Evolutionary conservation across 1,139 yeast species (phyloP).

Genomic region (Blastobotrys arbuscula): DNA sequence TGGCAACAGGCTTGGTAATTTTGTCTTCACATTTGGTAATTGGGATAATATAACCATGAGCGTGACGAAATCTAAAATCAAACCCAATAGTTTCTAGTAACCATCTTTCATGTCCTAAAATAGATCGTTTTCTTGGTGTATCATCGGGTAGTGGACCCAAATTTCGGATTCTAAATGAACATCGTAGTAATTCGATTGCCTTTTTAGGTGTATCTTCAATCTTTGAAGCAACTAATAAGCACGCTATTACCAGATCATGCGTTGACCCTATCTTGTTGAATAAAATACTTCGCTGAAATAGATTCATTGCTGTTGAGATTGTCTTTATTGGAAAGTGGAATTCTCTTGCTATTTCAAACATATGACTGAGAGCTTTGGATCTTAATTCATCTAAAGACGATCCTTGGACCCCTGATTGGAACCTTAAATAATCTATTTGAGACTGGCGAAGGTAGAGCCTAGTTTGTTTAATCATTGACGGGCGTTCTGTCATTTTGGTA

Average conservation of each 20-base stretch:
- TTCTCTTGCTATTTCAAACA: conserved; percentile 22
- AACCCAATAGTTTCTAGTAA: conserved; percentile 69
- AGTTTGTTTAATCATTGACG: conserved; percentile 23
- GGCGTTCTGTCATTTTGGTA: conserved; percentile 11
- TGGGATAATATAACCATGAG: conserved; percentile 67
- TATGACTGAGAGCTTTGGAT: conserved; percentile 22
- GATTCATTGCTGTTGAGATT: conserved; percentile 31
- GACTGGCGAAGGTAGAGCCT: conserved; percentile 22
- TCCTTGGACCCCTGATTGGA: conserved; percentile 19
- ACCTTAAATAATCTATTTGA: conserved; percentile 22
- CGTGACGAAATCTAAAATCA: conserved; percentile 60
- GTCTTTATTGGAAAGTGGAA: conserved; percentile 32
- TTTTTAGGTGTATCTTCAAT: conserved; percentile 87
- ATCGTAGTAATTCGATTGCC: conserved; percentile 49
- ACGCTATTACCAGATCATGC: conserved; percentile 59
- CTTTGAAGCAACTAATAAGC: conserved; percentile 75
- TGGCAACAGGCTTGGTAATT: conserved; percentile 24
- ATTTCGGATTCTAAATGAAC: conserved; percentile 17
- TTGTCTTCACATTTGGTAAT: conserved; percentile 48
- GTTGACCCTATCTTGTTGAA: conserved; percentile 20
- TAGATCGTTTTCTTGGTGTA: conserved; percentile 15
- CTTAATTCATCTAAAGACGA: conserved; percentile 17
- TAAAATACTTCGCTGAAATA: conserved; percentile 26
- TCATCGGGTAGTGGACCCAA: conserved; percentile 24
- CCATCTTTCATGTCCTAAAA: conserved; percentile 50